Conservation (phyloP, 495 filamentous ascomycete species). For the Trichoderma virens region DNA sequence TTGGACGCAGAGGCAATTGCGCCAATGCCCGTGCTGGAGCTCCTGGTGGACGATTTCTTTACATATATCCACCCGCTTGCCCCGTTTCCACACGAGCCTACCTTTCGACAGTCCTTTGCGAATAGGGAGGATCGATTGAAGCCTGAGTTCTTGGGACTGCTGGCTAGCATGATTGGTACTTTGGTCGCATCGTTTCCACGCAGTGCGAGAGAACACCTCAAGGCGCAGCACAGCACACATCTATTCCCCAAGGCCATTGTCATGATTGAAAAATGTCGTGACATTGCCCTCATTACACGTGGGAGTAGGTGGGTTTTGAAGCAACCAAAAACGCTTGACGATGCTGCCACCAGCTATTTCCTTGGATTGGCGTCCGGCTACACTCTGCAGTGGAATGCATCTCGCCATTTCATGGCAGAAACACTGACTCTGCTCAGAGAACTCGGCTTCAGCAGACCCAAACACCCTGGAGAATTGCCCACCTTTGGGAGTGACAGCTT, state of each 20-base stretch:
- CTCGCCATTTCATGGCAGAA: conserved; percentile 64
- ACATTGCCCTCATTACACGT: conserved; percentile 62
- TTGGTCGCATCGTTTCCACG: conserved; percentile 76
- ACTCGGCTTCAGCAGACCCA: conserved; percentile 51
- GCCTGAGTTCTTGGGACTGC: conserved; percentile 62
- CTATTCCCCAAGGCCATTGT: conserved; percentile 61
- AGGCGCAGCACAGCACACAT: conserved; percentile 47
- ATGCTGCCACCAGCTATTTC: conserved; percentile 82
- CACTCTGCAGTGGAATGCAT: conserved; percentile 58
- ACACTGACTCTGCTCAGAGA: conserved; percentile 63
- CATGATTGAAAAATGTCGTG: conserved; percentile 66
- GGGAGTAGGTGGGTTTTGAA: conserved; percentile 59
- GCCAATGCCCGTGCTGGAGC: conserved; percentile 53
- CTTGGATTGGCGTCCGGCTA: conserved; percentile 63
- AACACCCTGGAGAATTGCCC: conserved; percentile 25
- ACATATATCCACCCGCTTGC: conserved; percentile 83
- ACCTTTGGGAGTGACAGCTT: conserved; percentile 14
- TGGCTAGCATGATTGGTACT: conserved; percentile 72
- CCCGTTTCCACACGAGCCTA: conserved; percentile 78
- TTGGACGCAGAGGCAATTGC: conserved; percentile 67
- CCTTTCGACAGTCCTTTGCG: conserved; percentile 66
- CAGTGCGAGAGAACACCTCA: conserved; percentile 63
- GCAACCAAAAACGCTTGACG: conserved; percentile 61
- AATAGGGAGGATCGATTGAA: conserved; percentile 62
- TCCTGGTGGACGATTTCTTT: conserved; percentile 80